phyloP scores from a whole-genome alignment of 2,329 filamentous ascomycete species.

The Cladosporium sp. region DNA sequence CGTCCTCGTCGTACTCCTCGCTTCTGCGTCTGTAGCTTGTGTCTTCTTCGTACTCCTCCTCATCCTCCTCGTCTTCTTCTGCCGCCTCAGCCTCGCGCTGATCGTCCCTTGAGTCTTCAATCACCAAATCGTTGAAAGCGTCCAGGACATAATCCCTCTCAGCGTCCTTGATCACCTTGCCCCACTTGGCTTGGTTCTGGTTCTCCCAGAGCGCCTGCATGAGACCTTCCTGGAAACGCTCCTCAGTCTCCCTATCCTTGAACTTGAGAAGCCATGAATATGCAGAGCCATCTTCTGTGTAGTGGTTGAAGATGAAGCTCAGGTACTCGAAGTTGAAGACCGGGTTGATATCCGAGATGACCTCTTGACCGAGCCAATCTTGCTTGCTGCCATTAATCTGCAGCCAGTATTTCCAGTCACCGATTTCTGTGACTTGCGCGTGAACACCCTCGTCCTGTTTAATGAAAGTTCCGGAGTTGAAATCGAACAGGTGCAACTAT shows the following conservation, averaged over 20 bases:
- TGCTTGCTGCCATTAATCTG: conserved; percentile 72
- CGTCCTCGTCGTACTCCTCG: conserved; percentile 69
- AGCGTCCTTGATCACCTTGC: conserved; percentile 75
- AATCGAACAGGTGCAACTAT: conserved; percentile 80
- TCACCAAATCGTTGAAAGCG: conserved; percentile 87
- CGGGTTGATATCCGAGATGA: conserved; percentile 89
- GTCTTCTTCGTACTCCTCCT: conserved; percentile 55
- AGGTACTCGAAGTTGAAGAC: conserved; percentile 98
- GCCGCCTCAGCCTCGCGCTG: conserved; percentile 51
- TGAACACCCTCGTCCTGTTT: conserved; percentile 70
- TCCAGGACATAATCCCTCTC: conserved; percentile 93
- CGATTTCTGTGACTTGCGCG: conserved; percentile 78
- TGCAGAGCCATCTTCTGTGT: conserved; percentile 78
- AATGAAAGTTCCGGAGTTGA: conserved; percentile 78
- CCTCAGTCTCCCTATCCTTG: conserved; percentile 73
- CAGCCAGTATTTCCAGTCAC: conserved; percentile 93
- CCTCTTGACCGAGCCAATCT: conserved; percentile 81
- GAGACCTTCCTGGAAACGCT: conserved; percentile 86
- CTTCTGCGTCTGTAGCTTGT: conserved; percentile 64
- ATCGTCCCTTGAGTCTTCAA: conserved; percentile 70
- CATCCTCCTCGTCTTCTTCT: conserved; percentile 50
- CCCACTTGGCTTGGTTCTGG: conserved; percentile 90
- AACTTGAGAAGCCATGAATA: conserved; percentile 96
- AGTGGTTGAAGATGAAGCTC: conserved; percentile 99
- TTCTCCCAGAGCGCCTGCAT: conserved; percentile 98